Percentiles rank a stretch among this genome's conserved stretches.
Evolutionary conservation across 1,284 basidiomycete genomes (phyloP).

Genomic region (Agaricales sp.): DNA sequence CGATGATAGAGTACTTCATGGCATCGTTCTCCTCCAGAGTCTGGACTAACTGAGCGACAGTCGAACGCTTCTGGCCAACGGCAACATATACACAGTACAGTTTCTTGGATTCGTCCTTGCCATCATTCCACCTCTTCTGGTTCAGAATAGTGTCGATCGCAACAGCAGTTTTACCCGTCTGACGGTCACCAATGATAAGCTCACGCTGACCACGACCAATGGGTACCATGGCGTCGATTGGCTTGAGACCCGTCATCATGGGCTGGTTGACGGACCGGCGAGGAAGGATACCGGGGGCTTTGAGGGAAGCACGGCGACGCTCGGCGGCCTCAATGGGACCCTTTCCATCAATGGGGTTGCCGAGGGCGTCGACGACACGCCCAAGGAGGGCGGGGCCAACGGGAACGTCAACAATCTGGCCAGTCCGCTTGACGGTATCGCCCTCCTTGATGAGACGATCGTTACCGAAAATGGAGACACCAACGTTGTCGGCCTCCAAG

Average conservation of each 20-base stretch:
- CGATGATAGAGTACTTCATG: conserved; percentile 99
- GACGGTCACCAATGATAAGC: conserved; percentile 99
- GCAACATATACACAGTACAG: conserved; percentile 99
- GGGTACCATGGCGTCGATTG: conserved; percentile 99
- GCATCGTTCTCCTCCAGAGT: conserved; percentile 99
- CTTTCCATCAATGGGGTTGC: conserved; percentile 99
- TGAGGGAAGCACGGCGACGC: conserved; percentile 94
- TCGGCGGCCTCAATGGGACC: conserved; percentile 90
- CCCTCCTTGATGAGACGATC: conserved; percentile 99
- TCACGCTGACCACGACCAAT: conserved; percentile 99
- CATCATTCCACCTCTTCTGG: conserved; percentile 99
- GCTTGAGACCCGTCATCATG: conserved; percentile 99
- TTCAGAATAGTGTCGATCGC: conserved; percentile 99
- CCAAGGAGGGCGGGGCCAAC: conserved; percentile 95
- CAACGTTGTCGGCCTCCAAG: conserved; percentile 99
- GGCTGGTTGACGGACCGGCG: conserved; percentile 99
- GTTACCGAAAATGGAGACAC: conserved; percentile 99
- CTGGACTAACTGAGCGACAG: conserved; percentile 98
- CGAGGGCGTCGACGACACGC: conserved; percentile 98
- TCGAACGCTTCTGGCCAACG: conserved; percentile 98
- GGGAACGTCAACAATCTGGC: conserved; percentile 98
- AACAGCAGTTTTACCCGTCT: conserved; percentile 98
- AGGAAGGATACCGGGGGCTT: conserved; percentile 98
- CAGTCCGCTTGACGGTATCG: conserved; percentile 99
- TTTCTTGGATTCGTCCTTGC: conserved; percentile 93